Evolutionary conservation across 805 yeast species (phyloP).

Genomic region (Crinitomyces ghanaensis): DNA sequence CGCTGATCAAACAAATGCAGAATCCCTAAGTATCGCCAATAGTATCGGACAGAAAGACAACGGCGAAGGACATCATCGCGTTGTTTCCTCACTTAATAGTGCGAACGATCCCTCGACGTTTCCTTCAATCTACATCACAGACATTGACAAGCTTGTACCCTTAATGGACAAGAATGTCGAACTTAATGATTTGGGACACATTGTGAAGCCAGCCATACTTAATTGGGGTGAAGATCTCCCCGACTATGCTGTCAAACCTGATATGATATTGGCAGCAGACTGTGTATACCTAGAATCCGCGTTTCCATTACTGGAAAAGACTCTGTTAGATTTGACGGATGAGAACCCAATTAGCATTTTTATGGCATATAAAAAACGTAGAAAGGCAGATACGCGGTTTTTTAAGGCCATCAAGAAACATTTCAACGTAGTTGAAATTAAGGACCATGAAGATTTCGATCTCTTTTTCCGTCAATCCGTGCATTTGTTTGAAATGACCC

Average conservation of each 20-base stretch:
- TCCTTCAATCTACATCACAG: no score
- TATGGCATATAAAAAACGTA: conserved; percentile 43
- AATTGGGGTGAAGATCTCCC: conserved; percentile 38
- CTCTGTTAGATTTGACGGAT: conserved; percentile 35
- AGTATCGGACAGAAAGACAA: no score
- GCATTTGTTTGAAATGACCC: conserved; percentile 30
- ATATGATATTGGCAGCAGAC: conserved; percentile 46
- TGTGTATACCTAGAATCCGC: conserved; percentile 47
- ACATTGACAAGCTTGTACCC: conserved; percentile 35
- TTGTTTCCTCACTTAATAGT: no score
- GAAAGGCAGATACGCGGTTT: conserved; percentile 34
- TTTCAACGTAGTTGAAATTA: conserved; percentile 23
- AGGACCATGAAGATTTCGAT: conserved; percentile 24
- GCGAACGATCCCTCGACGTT: no score
- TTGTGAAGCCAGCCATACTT: conserved; percentile 33
- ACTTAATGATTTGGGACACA: conserved; percentile 28
- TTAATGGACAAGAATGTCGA: conserved; percentile 36
- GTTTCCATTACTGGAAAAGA: conserved; percentile 40
- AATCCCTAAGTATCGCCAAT: no score
- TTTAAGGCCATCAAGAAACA: conserved; percentile 25
- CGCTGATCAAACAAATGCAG: no score
- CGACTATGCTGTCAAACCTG: conserved; percentile 27
- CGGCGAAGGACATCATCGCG: no score
- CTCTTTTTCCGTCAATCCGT: conserved; percentile 31
- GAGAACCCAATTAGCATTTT: conserved; percentile 32